Percentiles rank a stretch among this genome's conserved stretches.
phyloP scores from a whole-genome alignment of 176 grass and related monocot species.

The Oryza meridionalis region DNA sequence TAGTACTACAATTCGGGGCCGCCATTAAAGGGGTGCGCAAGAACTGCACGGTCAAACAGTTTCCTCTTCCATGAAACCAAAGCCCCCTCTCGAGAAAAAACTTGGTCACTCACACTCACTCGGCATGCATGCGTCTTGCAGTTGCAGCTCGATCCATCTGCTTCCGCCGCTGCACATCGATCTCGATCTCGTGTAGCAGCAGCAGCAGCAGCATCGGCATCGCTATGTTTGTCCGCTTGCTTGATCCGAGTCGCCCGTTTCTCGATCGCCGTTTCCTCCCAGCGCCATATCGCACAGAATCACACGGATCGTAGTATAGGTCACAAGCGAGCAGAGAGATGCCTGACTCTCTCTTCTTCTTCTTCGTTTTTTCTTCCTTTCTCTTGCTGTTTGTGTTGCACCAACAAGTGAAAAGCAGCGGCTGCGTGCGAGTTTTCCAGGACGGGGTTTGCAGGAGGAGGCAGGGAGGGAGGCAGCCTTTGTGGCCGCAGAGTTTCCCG shows the following conservation, averaged over 20 bases:
- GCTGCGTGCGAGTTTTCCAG: background rate
- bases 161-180: no score
- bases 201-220: no score
- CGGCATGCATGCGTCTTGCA: no score
- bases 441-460: no score
- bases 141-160: no score
- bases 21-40: background rate
- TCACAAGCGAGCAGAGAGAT: background rate
- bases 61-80: conserved; percentile 13
- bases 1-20: background rate
- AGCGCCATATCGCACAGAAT: no score
- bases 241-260: background rate
- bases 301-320: background rate
- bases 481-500: conserved; percentile 14
- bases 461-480: background rate
- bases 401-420: no score
- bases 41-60: background rate
- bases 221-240: no score
- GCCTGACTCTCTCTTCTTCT: no score
- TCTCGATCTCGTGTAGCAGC: background rate
- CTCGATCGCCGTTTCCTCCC: background rate
- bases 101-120: no score
- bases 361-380: background rate
- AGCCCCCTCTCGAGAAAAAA: background rate
- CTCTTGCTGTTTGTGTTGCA: background rate